phyloP scores from a whole-genome alignment of 2,329 filamentous ascomycete genomes.

The Fusarium sp. region DNA sequence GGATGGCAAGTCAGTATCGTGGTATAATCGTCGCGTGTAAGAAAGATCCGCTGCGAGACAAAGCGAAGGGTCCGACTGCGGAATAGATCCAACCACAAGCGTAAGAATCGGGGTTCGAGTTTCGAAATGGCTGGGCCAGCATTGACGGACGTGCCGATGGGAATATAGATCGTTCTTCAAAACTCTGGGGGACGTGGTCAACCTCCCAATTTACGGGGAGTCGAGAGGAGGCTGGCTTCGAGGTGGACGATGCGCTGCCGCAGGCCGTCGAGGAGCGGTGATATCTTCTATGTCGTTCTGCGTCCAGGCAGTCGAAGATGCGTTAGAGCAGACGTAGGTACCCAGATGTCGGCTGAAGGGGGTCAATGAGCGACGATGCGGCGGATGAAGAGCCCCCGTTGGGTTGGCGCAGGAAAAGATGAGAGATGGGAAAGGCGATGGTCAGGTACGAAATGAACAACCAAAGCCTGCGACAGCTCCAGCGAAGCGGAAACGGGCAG shows the following conservation, averaged over 20 bases:
- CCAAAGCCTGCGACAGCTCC: conserved; percentile 36
- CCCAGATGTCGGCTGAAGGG: conserved; percentile 23
- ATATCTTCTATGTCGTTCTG: conserved; percentile 32
- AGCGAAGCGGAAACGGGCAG: conserved; percentile 25
- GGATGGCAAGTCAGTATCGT: conserved; percentile 9
- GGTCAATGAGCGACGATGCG: conserved; percentile 38
- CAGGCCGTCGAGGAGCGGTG: conserved; percentile 32
- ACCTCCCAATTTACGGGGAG: conserved; percentile 52
- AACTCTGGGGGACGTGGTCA: conserved; percentile 43
- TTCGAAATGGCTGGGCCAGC: conserved; percentile 59
- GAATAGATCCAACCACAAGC: conserved; percentile 43
- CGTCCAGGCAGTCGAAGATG: conserved; percentile 28
- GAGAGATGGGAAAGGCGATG: conserved; percentile 39
- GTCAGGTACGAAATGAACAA: conserved; percentile 31
- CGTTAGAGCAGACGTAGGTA: conserved; percentile 11
- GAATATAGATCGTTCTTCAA: conserved; percentile 46
- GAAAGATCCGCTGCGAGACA: conserved; percentile 31
- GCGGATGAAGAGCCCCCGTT: conserved; percentile 35
- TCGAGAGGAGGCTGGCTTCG: conserved; percentile 41
- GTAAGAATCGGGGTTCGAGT: conserved; percentile 51
- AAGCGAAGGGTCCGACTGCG: conserved; percentile 26
- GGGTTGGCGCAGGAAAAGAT: conserved; percentile 34
- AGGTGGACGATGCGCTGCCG: conserved; percentile 38
- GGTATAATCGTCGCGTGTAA: conserved; percentile 37
- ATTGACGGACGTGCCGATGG: conserved; percentile 48